Conservation (phyloP, 495 filamentous ascomycete genomes). For the Podospora fimiseda region DNA sequence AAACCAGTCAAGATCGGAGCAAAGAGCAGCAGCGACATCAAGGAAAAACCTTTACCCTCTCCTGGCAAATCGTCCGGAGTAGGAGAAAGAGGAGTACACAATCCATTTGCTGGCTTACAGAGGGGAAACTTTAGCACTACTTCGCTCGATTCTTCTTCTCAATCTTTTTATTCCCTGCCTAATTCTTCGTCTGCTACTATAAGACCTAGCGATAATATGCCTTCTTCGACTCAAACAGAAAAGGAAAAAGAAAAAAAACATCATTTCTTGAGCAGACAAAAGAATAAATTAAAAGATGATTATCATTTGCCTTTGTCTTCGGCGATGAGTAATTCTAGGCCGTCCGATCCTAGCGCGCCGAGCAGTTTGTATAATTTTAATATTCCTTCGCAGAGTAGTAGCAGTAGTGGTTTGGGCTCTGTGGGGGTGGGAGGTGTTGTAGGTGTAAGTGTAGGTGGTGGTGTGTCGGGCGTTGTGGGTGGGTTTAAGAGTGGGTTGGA, state of each 20-base stretch:
- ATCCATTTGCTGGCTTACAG: slow-evolving; percentile 53
- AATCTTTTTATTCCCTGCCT: slow-evolving; percentile 71
- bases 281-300: slow-evolving; percentile 80
- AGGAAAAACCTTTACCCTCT: slow-evolving; percentile 67
- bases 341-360: slow-evolving; percentile 76
- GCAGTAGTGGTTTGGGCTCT: too few species aligned
- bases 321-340: slow-evolving; percentile 80
- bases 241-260: slow-evolving; percentile 67
- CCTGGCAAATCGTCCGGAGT: too few species aligned
- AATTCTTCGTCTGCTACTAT: slow-evolving; percentile 85
- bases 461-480: too few species aligned
- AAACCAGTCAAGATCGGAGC: slow-evolving; percentile 72
- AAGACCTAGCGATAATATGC: slow-evolving; percentile 38
- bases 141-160: slow-evolving; percentile 63
- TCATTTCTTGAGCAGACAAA: slow-evolving; percentile 86
- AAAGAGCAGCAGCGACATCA: slow-evolving; percentile 59
- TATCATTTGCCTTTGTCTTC: slow-evolving; percentile 81
- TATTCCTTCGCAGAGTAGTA: slow-evolving; percentile 57
- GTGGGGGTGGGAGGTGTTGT: too few species aligned
- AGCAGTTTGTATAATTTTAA: slow-evolving; percentile 71
- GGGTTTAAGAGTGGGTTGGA: slow-evolving; percentile 78
- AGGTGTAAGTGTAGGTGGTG: too few species aligned
- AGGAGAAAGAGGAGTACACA: too few species aligned
- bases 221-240: slow-evolving; percentile 23
- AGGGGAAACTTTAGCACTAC: slow-evolving; percentile 70